Conservation (phyloP, 2,329 filamentous ascomycete species). For the Ustulina deusta region DNA sequence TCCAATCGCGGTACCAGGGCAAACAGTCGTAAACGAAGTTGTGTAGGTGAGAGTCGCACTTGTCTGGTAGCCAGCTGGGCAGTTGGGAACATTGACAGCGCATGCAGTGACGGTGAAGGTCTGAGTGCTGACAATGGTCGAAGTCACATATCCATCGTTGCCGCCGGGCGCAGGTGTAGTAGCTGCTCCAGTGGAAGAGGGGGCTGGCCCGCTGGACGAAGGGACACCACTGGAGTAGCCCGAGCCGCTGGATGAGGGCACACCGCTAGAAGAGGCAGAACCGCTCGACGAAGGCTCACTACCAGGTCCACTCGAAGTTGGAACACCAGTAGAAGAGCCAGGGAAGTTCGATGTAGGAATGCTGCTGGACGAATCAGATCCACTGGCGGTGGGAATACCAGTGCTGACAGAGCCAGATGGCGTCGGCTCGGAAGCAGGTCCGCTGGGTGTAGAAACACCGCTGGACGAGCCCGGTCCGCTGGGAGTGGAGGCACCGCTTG, state of each 20-base stretch:
- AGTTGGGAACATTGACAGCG: constrained; percentile 55
- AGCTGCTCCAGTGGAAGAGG: constrained; percentile 22
- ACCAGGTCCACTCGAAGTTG: neutral
- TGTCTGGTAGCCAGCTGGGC: constrained; percentile 54
- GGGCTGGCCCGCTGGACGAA: constrained; percentile 25
- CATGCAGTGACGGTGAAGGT: constrained; percentile 54
- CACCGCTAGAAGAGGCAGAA: constrained; percentile 15
- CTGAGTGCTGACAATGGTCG: constrained; percentile 43
- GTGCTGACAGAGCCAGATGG: constrained; percentile 5
- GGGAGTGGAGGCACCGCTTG: constrained; percentile 5
- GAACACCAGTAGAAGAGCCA: constrained; percentile 16
- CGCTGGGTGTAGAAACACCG: neutral
- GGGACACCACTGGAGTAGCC: constrained; percentile 24
- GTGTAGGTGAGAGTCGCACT: constrained; percentile 51
- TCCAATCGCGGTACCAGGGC: constrained; percentile 45
- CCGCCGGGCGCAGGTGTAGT: constrained; percentile 25
- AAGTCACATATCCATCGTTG: constrained; percentile 26
- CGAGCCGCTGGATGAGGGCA: constrained; percentile 9
- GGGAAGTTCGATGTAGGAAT: neutral
- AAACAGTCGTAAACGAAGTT: constrained; percentile 51
- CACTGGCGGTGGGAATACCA: neutral
- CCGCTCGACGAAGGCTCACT: constrained; percentile 7
- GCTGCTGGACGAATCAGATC: constrained; percentile 4
- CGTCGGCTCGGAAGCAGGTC: too few relatives aligned
- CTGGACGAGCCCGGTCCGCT: constrained; percentile 5